These are phyloP conservation scores for Fusarium albosuccineum DNA, from an alignment of 2,329 filamentous ascomycete genomes.

Conservation along the genomic window DNA sequence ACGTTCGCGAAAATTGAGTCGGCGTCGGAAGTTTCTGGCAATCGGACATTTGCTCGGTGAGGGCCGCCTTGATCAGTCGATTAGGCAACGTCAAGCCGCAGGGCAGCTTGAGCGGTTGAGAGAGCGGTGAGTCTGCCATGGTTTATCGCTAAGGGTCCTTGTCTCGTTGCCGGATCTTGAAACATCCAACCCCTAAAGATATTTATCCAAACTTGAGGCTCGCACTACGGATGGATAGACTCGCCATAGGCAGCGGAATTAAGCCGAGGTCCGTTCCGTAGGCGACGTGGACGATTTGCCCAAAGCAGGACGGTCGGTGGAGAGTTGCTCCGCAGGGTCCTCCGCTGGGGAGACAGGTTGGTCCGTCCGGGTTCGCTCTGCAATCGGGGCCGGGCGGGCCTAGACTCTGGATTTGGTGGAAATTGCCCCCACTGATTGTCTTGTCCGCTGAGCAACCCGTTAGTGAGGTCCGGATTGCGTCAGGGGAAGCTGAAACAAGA, in stretches of 20 bases:
- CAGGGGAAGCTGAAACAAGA: too few species aligned
- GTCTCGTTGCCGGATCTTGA: not conserved
- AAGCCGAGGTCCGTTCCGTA: not conserved
- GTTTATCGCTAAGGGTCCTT: not conserved
- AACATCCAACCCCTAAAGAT: not conserved
- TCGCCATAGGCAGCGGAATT: not conserved
- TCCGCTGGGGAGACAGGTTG: slow-evolving; percentile 9
- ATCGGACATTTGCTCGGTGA: slow-evolving; percentile 61
- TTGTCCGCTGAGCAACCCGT: too few species aligned
- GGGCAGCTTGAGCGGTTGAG: slow-evolving; percentile 61
- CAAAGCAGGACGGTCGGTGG: slow-evolving; percentile 25
- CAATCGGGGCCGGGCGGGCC: not conserved
- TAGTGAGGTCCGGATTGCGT: too few species aligned
- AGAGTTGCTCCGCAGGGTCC: slow-evolving; percentile 22
- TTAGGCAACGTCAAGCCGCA: slow-evolving; percentile 69
- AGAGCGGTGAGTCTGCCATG: slow-evolving; percentile 31
- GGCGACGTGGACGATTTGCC: slow-evolving; percentile 17
- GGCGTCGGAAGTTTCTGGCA: slow-evolving; percentile 57
- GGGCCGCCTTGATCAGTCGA: slow-evolving; percentile 65
- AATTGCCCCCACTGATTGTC: too few species aligned
- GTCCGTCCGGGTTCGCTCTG: not conserved
- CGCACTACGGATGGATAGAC: not conserved
- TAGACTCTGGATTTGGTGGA: not conserved
- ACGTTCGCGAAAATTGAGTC: slow-evolving; percentile 58
- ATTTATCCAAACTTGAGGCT: not conserved